These are phyloP conservation scores for Spathaspora girioi DNA, from an alignment of 805 yeast genomes.

Conservation along the genomic window DNA sequence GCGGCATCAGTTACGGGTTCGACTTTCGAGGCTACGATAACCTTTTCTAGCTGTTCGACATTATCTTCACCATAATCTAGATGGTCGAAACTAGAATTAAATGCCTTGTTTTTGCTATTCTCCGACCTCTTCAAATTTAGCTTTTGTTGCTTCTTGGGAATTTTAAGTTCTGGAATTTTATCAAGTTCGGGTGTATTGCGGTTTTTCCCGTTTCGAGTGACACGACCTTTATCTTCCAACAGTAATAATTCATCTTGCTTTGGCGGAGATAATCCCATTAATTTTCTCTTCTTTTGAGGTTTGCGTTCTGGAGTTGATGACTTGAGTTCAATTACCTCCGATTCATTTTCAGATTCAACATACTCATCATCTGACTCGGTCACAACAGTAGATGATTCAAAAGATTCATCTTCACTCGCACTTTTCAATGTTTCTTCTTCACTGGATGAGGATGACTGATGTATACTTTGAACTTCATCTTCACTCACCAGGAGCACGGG, in stretches of 20 bases:
- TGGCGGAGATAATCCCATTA: neutral
- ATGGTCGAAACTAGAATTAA: constrained; percentile 7
- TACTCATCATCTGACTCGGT: neutral
- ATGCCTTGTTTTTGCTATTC: neutral
- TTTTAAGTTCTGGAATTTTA: neutral
- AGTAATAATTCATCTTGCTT: neutral
- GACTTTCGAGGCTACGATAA: neutral
- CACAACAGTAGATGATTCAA: neutral
- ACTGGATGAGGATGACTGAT: neutral
- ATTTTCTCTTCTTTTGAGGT: neutral
- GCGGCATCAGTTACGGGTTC: neutral
- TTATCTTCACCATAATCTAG: constrained; percentile 9
- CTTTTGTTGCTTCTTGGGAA: neutral
- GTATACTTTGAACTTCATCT: neutral
- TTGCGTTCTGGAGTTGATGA: neutral
- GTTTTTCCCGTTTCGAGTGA: constrained; percentile 7
- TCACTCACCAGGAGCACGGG: neutral
- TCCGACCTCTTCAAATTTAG: neutral
- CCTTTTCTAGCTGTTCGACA: constrained; percentile 7
- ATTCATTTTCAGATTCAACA: neutral
- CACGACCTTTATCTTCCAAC: constrained; percentile 1
- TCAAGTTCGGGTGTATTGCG: neutral
- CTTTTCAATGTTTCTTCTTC: neutral
- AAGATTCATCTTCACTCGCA: neutral
- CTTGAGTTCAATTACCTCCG: neutral